Evolutionary conservation across 306 rosid genomes (phyloP).

Genomic region (Corylus heterophylla): DNA sequence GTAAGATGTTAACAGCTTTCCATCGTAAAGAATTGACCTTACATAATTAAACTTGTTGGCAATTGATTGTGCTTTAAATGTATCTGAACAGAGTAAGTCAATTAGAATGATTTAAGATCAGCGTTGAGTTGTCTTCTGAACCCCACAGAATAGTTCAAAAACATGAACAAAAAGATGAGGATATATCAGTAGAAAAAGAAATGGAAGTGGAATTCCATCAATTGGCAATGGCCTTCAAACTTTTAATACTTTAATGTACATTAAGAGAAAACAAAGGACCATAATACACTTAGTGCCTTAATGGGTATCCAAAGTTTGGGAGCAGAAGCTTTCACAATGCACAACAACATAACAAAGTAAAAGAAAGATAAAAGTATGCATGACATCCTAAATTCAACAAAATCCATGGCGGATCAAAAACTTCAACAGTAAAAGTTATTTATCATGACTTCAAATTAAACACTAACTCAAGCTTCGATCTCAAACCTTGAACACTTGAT

Average conservation of each 20-base stretch:
- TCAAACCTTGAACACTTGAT: slow-evolving; percentile 95
- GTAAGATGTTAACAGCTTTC: neutral
- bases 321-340: slow-evolving; percentile 28
- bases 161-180: neutral
- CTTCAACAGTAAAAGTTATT: slow-evolving; percentile 17
- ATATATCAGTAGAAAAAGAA: neutral
- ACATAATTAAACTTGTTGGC: neutral
- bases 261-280: slow-evolving; percentile 37
- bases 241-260: slow-evolving; percentile 37
- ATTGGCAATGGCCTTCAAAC: slow-evolving; percentile 23
- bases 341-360: slow-evolving; percentile 31
- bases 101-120: neutral
- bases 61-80: neutral
- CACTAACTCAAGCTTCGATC: slow-evolving; percentile 55
- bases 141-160: neutral
- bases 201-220: slow-evolving; percentile 20
- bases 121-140: slow-evolving; percentile 17
- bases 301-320: slow-evolving; percentile 58
- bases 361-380: slow-evolving; percentile 17
- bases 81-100: no score
- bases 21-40: neutral
- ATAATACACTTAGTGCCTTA: slow-evolving; percentile 37
- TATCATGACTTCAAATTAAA: neutral
- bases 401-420: slow-evolving; percentile 45
- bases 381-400: slow-evolving; percentile 46